Percentiles rank a stretch among this genome's conserved stretches.
Conservation (phyloP, 345 rosid species). For the Camelina hispida region DNA sequence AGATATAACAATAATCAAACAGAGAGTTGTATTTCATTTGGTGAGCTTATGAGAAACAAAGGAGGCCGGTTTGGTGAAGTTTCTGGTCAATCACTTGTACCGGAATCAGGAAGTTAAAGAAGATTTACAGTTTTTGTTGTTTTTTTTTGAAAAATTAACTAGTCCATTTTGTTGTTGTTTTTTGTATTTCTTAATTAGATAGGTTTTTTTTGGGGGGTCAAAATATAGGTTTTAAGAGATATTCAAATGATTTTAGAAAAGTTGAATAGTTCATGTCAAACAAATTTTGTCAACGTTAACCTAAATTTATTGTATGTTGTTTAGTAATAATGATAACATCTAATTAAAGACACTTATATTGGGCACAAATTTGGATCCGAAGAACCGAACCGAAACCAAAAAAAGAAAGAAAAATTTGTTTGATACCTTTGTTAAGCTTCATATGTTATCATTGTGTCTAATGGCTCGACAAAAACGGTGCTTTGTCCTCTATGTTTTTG, state of each 20-base stretch:
- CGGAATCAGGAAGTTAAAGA: conserved; percentile 22
- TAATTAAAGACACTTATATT: too few relatives aligned
- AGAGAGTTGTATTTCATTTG: conserved; percentile 67
- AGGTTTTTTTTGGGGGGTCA: not conserved
- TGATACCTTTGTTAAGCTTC: too few relatives aligned
- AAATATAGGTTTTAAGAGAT: not conserved
- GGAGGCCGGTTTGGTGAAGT: conserved; percentile 42
- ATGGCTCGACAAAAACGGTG: too few relatives aligned
- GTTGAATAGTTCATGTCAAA: not conserved
- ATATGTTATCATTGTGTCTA: too few relatives aligned
- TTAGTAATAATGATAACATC: too few relatives aligned
- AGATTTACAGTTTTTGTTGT: not conserved
- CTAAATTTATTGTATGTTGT: too few relatives aligned
- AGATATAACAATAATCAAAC: conserved; percentile 48
- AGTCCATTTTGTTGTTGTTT: too few relatives aligned
- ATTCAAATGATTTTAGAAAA: not conserved
- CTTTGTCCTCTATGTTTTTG: too few relatives aligned
- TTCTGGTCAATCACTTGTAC: conserved; percentile 44
- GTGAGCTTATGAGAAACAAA: conserved; percentile 50
- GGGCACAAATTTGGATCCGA: too few relatives aligned
- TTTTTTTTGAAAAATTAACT: not conserved
- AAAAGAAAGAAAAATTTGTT: too few relatives aligned
- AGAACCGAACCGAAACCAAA: too few relatives aligned
- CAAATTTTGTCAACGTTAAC: not conserved
- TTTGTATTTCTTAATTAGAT: not conserved